These are phyloP conservation scores for Vaccinium myrtillus DNA, from an alignment of 148 eudicot species.

Conservation along the genomic window DNA sequence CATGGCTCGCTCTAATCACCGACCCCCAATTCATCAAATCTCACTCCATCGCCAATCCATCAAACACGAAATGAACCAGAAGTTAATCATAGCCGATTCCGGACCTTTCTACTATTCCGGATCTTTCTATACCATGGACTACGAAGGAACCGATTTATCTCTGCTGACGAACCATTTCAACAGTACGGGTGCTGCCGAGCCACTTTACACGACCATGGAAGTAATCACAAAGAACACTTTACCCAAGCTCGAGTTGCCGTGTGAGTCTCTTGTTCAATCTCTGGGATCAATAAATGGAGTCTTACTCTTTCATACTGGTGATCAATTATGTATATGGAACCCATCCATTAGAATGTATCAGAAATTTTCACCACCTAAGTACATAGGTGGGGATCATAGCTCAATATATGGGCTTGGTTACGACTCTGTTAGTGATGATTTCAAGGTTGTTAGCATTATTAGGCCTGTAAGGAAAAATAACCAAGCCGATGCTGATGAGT, in stretches of 20 bases:
- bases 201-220: background rate
- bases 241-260: background rate
- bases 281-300: slow-evolving; percentile 5
- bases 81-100: background rate
- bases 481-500: no score
- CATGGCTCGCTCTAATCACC: slow-evolving; percentile 6
- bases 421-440: slow-evolving; percentile 4
- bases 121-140: background rate
- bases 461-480: background rate
- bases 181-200: background rate
- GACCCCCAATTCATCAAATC: slow-evolving; percentile 1
- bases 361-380: background rate
- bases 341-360: background rate
- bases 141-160: background rate
- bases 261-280: background rate
- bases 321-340: slow-evolving; percentile 4
- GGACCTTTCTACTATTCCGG: no score
- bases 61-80: background rate
- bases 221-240: background rate
- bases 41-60: background rate
- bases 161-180: no score
- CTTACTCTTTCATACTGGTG: background rate
- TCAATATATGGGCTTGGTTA: slow-evolving; percentile 1
- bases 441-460: slow-evolving; percentile 11
- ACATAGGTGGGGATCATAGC: no score